phyloP scores from a whole-genome alignment of 2,329 filamentous ascomycete species.

The Colletotrichum liaoningense region DNA sequence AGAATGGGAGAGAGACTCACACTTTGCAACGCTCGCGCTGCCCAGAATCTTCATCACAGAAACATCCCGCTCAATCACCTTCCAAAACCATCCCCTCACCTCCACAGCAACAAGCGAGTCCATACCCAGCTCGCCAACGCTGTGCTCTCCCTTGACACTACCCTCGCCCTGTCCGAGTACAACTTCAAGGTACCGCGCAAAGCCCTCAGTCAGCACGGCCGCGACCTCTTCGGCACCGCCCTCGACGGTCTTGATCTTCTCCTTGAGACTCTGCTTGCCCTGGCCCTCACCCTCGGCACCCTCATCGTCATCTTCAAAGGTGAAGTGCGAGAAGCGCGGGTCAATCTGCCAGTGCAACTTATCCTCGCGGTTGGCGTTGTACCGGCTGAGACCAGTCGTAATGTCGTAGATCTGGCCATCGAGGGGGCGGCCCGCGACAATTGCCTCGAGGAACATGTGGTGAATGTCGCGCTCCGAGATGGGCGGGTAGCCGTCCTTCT shows the following conservation, averaged over 20 bases:
- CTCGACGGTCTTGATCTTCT: constrained; percentile 41
- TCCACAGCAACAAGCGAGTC: constrained; percentile 45
- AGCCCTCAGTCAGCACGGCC: constrained; percentile 40
- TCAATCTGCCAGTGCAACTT: constrained; percentile 56
- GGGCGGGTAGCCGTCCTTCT: constrained; percentile 36
- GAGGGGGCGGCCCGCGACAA: constrained; percentile 39
- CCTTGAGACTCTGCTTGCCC: constrained; percentile 40
- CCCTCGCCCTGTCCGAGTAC: constrained; percentile 39
- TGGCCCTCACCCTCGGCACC: constrained; percentile 2
- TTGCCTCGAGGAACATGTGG: constrained; percentile 45
- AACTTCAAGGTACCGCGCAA: constrained; percentile 40
- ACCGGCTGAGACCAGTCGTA: constrained; percentile 47
- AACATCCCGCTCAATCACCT: constrained; percentile 55
- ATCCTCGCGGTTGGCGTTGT: constrained; percentile 42
- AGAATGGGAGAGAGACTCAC: constrained; percentile 19
- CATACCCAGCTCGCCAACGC: constrained; percentile 46
- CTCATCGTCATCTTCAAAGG: constrained; percentile 34
- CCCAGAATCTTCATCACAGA: constrained; percentile 58
- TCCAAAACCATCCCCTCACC: constrained; percentile 60
- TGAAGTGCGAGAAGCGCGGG: constrained; percentile 55
- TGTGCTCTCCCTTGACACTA: constrained; percentile 44
- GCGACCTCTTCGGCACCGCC: constrained; percentile 38
- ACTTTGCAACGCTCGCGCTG: constrained; percentile 41
- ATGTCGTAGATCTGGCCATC: constrained; percentile 40
- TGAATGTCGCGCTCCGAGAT: constrained; percentile 46